phyloP scores from a whole-genome alignment of 805 yeast species.

The Yarrowia yakushimensis region DNA sequence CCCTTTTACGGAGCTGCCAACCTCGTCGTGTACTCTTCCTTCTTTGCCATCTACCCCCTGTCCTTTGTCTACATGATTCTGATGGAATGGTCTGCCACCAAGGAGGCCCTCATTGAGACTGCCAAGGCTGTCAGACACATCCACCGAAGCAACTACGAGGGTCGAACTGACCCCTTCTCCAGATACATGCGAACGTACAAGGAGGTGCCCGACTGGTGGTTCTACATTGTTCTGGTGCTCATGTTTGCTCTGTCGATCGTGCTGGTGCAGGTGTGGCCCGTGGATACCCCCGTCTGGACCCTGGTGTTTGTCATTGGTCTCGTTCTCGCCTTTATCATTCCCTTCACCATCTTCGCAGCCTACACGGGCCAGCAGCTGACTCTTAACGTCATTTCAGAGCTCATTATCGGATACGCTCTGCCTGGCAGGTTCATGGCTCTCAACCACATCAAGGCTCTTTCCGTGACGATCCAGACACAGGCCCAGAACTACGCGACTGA shows the following conservation, averaged over 20 bases:
- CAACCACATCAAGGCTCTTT: neutral
- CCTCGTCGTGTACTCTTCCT: neutral
- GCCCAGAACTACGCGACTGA: neutral
- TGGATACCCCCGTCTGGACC: neutral
- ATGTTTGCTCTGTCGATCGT: neutral
- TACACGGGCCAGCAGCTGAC: neutral
- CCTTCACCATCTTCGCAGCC: neutral
- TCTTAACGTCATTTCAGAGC: neutral
- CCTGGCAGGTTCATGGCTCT: neutral
- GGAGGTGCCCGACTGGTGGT: neutral
- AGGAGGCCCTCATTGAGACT: neutral
- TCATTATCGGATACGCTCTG: neutral
- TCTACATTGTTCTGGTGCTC: neutral
- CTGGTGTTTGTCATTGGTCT: neutral
- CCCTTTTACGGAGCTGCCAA: neutral
- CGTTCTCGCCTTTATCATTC: neutral
- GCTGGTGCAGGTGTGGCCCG: neutral
- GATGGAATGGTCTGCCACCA: neutral
- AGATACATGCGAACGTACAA: neutral
- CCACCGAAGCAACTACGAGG: neutral
- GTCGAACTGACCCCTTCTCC: neutral
- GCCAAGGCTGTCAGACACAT: neutral
- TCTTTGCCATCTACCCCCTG: neutral
- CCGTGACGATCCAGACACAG: neutral
- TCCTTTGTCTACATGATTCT: neutral